These are phyloP conservation scores for Capronia americana DNA, from an alignment of 2,329 filamentous ascomycete species.

Conservation along the genomic window DNA sequence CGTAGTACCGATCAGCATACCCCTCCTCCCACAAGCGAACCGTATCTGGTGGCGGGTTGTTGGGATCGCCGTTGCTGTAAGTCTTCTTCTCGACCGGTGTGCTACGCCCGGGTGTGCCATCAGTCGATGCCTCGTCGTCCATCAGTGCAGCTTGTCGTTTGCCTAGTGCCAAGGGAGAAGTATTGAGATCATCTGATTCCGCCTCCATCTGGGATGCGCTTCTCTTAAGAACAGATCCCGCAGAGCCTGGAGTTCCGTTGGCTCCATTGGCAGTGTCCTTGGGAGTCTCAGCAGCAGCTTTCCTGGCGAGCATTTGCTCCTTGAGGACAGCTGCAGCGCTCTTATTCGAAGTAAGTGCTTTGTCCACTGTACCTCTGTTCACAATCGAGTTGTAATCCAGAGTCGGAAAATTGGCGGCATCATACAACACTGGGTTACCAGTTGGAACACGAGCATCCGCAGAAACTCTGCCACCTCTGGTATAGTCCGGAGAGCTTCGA, in stretches of 20 bases:
- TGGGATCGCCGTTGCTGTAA: conserved; percentile 45
- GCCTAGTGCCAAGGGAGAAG: conserved; percentile 61
- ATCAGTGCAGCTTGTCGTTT: conserved; percentile 80
- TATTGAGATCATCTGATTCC: conserved; percentile 20
- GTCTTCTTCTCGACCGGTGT: conserved; percentile 57
- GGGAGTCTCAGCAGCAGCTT: conserved; percentile 42
- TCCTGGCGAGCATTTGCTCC: conserved; percentile 69
- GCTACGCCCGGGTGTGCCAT: conserved; percentile 63
- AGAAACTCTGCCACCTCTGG: conserved; percentile 38
- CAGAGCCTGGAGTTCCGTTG: conserved; percentile 33
- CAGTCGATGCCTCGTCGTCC: conserved; percentile 60
- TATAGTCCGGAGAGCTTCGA: conserved; percentile 54
- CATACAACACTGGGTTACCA: conserved; percentile 44
- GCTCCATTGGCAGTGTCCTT: conserved; percentile 46
- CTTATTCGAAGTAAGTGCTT: conserved; percentile 85
- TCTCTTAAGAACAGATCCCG: conserved; percentile 13
- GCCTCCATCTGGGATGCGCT: conserved; percentile 10
- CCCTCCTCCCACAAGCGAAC: conserved; percentile 94
- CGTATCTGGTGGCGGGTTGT: conserved; percentile 69
- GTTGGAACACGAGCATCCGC: conserved; percentile 44
- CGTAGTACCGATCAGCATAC: conserved; percentile 94
- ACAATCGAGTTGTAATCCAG: conserved; percentile 89
- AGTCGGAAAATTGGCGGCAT: conserved; percentile 43
- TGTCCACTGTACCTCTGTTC: conserved; percentile 70
- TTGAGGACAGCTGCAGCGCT: conserved; percentile 90